A percentile compares a stretch with the other conserved stretches of the same genome.
Conservation (phyloP, 805 yeast species). For the Saturnispora kantuleensis region DNA sequence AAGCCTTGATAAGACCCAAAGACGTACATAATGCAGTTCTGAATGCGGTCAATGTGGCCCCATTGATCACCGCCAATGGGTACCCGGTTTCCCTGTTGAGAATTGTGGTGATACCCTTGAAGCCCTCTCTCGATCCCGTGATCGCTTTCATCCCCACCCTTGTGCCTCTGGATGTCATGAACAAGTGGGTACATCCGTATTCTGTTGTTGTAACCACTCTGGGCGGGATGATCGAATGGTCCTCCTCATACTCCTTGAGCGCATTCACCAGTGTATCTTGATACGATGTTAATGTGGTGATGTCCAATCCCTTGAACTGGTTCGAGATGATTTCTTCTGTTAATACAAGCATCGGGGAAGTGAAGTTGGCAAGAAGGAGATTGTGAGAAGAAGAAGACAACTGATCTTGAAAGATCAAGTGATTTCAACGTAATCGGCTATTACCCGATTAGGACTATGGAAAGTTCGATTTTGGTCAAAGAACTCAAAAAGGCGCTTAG, state of each 20-base stretch:
- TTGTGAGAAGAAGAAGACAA: neutral
- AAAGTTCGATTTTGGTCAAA: too few species aligned
- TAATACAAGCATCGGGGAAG: conserved; percentile 25
- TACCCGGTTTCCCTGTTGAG: conserved; percentile 42
- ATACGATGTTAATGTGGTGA: conserved; percentile 23
- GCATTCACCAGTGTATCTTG: conserved; percentile 31
- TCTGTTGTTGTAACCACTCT: conserved; percentile 38
- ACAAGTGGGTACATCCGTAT: conserved; percentile 38
- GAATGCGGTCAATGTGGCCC: conserved; percentile 51
- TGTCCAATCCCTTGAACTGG: conserved; percentile 23
- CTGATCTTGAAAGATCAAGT: neutral
- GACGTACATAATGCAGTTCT: conserved; percentile 54
- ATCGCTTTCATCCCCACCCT: conserved; percentile 51
- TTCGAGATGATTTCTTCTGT: conserved; percentile 23
- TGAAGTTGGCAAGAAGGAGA: neutral
- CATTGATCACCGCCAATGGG: conserved; percentile 45
- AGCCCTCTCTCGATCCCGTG: conserved; percentile 49
- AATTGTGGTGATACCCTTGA: conserved; percentile 46
- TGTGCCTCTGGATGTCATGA: conserved; percentile 57
- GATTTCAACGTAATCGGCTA: neutral
- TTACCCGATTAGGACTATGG: conserved; percentile 2
- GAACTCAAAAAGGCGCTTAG: too few species aligned
- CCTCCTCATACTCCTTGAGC: conserved; percentile 31
- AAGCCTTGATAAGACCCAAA: conserved; percentile 33
- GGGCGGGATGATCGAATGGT: conserved; percentile 43